Percentiles rank a stretch among this genome's conserved stretches.
Conservation (phyloP, 305 asterid genomes). For the Fraxinus latifolia region DNA sequence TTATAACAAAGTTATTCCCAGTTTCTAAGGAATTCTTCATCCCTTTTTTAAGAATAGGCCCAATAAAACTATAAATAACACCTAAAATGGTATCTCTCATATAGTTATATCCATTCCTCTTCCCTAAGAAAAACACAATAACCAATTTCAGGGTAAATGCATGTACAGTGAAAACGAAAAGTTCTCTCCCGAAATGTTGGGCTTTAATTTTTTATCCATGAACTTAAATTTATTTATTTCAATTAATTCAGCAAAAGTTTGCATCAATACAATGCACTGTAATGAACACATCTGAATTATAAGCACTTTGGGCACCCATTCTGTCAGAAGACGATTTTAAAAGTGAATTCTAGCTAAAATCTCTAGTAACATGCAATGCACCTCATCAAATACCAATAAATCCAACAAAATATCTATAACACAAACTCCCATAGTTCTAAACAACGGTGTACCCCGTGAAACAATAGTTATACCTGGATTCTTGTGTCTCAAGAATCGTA, state of each 20-base stretch:
- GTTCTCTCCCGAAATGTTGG: background rate
- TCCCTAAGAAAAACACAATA: background rate
- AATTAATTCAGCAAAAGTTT: background rate
- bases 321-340: background rate
- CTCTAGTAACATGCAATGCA: background rate
- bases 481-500: constrained; percentile 77
- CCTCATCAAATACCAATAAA: background rate
- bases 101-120: background rate
- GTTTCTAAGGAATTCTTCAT: background rate
- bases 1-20: background rate
- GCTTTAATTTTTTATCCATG: background rate
- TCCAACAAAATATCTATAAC: background rate
- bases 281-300: background rate
- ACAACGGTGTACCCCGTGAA: constrained; percentile 2
- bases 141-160: background rate
- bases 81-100: background rate
- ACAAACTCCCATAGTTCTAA: background rate
- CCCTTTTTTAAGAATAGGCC: background rate
- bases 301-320: background rate
- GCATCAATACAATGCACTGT: background rate
- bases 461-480: constrained; percentile 50
- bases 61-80: background rate
- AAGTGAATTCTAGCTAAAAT: background rate
- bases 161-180: background rate
- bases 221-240: background rate